Percentiles rank a stretch among this genome's conserved stretches.
Conservation (phyloP, 2,329 filamentous ascomycete species). For the Pseudopithomyces chartarum region DNA sequence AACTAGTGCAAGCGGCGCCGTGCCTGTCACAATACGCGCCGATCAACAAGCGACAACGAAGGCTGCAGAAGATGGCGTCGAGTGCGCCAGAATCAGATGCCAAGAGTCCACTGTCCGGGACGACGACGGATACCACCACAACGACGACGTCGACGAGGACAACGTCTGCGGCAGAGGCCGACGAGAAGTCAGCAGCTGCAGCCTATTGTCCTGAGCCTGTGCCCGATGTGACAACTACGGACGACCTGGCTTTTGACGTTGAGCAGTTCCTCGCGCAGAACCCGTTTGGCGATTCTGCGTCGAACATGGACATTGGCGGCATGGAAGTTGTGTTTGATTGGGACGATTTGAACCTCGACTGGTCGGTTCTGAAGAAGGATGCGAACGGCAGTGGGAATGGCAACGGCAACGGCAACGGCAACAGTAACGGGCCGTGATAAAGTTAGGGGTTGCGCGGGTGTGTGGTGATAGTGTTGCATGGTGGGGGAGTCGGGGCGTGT, state of each 20-base stretch:
- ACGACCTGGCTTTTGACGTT: constrained; percentile 32
- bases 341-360: constrained; percentile 33
- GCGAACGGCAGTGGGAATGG: background rate
- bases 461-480: no score
- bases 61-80: constrained; percentile 5
- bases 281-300: constrained; percentile 22
- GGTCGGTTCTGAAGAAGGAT: background rate
- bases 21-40: constrained; percentile 21
- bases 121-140: background rate
- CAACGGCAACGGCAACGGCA: no score
- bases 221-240: constrained; percentile 11
- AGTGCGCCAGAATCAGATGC: background rate
- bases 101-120: background rate
- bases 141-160: background rate
- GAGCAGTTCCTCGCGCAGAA: constrained; percentile 36
- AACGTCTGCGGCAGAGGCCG: background rate
- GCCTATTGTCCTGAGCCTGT: constrained; percentile 9
- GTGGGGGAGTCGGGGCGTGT: no score
- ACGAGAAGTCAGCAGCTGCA: background rate
- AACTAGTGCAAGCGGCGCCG: constrained; percentile 35
- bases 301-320: constrained; percentile 31
- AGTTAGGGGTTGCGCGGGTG: background rate
- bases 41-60: constrained; percentile 24
- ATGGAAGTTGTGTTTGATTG: constrained; percentile 42
- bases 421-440: no score